Percentiles rank a stretch among this genome's conserved stretches.
Evolutionary conservation across 306 rosid genomes (phyloP).

Genomic region (Leucaena leucocephala): DNA sequence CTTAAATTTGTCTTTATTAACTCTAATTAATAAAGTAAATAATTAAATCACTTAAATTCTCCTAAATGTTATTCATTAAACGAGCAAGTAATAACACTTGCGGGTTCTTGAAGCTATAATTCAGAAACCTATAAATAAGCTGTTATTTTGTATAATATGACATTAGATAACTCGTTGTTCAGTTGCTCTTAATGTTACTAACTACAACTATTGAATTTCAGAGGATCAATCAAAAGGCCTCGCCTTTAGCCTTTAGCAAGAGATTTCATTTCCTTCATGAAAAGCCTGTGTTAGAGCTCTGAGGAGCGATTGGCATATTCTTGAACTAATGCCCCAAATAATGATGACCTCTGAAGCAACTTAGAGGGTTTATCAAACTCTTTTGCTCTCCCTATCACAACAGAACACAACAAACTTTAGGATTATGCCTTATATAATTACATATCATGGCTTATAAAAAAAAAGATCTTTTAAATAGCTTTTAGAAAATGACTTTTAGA

Average conservation of each 20-base stretch:
- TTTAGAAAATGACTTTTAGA: too few species aligned
- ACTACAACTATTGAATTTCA: not conserved
- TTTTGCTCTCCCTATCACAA: conserved; percentile 63
- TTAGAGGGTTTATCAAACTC: conserved; percentile 82
- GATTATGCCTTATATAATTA: not conserved
- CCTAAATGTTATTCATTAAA: too few species aligned
- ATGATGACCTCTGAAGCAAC: conserved; percentile 74
- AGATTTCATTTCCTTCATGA: not conserved
- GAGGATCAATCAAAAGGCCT: conserved; percentile 18
- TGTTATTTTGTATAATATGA: too few species aligned
- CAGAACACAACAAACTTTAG: conserved; percentile 11
- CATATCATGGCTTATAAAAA: too few species aligned
- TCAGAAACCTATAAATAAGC: too few species aligned
- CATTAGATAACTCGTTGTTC: not conserved
- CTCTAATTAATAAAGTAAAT: too few species aligned
- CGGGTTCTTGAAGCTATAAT: too few species aligned
- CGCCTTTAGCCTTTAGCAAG: not conserved
- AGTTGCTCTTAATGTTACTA: not conserved
- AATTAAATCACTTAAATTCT: too few species aligned
- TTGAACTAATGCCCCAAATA: conserved; percentile 83
- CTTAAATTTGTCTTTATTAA: too few species aligned
- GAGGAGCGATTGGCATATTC: conserved; percentile 87
- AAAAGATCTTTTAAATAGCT: too few species aligned
- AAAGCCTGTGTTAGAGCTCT: conserved; percentile 43
- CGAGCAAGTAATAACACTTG: too few species aligned